Evolutionary conservation across 2,329 filamentous ascomycete species (phyloP).

Genomic region (Neocucurbitaria cava): DNA sequence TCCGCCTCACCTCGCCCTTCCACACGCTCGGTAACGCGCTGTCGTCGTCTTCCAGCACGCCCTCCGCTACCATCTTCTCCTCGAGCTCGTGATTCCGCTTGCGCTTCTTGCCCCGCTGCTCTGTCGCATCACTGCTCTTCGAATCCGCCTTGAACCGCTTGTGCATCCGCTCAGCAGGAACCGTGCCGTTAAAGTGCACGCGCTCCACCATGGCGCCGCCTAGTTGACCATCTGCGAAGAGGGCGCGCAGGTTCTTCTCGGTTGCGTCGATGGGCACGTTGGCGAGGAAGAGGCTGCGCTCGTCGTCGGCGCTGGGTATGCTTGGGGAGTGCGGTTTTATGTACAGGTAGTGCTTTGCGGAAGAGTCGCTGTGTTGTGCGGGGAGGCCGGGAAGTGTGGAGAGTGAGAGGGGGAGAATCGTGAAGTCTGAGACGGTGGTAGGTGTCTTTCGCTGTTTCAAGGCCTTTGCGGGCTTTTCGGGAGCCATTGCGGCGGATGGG

Average conservation of each 20-base stretch:
- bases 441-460: constrained; percentile 26
- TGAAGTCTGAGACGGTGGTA: constrained; percentile 65
- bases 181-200: constrained; percentile 70
- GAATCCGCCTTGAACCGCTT: constrained; percentile 56
- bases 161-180: constrained; percentile 54
- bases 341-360: constrained; percentile 81
- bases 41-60: constrained; percentile 63
- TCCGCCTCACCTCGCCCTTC: constrained; percentile 72
- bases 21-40: constrained; percentile 74
- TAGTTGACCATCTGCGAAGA: constrained; percentile 78
- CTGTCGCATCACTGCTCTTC: too few relatives aligned
- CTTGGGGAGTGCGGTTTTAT: constrained; percentile 83
- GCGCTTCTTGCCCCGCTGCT: constrained; percentile 60
- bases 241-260: constrained; percentile 73
- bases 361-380: constrained; percentile 47
- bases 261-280: constrained; percentile 89
- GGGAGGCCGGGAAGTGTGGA: constrained; percentile 52
- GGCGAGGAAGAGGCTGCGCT: constrained; percentile 86
- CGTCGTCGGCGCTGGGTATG: constrained; percentile 64
- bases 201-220: constrained; percentile 79
- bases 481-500: constrained; percentile 22
- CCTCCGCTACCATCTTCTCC: constrained; percentile 44
- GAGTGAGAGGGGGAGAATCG: constrained; percentile 72
- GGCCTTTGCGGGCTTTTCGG: constrained; percentile 18
- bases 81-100: constrained; percentile 54